Evolutionary conservation across 2,329 filamentous ascomycete genomes (phyloP).

Genomic region (Exophiala spinifera): DNA sequence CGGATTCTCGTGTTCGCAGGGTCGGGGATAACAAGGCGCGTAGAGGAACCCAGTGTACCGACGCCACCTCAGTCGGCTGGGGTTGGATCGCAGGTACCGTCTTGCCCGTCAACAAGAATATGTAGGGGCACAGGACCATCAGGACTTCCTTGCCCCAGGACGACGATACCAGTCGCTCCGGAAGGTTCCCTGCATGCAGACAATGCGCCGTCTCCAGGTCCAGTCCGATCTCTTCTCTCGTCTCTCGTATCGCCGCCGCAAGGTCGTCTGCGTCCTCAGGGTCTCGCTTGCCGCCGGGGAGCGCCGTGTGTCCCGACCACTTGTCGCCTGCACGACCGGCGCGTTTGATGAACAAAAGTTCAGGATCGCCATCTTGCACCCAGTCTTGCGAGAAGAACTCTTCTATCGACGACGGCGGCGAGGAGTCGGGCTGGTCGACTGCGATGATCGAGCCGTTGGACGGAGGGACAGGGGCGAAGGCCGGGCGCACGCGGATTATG

Average conservation of each 20-base stretch:
- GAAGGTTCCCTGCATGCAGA: slow-evolving; percentile 58
- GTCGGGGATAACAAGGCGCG: slow-evolving; percentile 58
- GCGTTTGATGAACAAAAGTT: slow-evolving; percentile 69
- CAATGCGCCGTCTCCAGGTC: slow-evolving; percentile 52
- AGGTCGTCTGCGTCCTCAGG: slow-evolving; percentile 61
- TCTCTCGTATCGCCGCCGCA: slow-evolving; percentile 62
- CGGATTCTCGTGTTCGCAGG: slow-evolving; percentile 60
- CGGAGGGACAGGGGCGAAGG: slow-evolving; percentile 53
- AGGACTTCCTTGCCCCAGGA: slow-evolving; percentile 64
- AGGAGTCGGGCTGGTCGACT: slow-evolving; percentile 19
- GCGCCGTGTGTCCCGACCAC: slow-evolving; percentile 67
- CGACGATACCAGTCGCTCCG: slow-evolving; percentile 63
- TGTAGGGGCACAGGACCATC: slow-evolving; percentile 67
- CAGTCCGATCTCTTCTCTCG: slow-evolving; percentile 64
- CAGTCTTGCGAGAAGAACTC: slow-evolving; percentile 63
- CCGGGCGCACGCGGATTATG: slow-evolving; percentile 61
- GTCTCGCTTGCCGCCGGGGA: slow-evolving; percentile 66
- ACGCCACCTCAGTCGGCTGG: slow-evolving; percentile 67
- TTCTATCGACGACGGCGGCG: slow-evolving; percentile 38
- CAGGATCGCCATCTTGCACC: slow-evolving; percentile 64
- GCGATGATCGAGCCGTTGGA: slow-evolving; percentile 26
- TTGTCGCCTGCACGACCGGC: slow-evolving; percentile 62
- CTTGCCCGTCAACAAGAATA: slow-evolving; percentile 61
- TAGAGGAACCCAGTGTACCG: slow-evolving; percentile 67
- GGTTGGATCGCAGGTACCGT: slow-evolving; percentile 56